Evolutionary conservation across 2,329 filamentous ascomycete species (phyloP).

Genomic region (Sclerotinia nivalis): DNA sequence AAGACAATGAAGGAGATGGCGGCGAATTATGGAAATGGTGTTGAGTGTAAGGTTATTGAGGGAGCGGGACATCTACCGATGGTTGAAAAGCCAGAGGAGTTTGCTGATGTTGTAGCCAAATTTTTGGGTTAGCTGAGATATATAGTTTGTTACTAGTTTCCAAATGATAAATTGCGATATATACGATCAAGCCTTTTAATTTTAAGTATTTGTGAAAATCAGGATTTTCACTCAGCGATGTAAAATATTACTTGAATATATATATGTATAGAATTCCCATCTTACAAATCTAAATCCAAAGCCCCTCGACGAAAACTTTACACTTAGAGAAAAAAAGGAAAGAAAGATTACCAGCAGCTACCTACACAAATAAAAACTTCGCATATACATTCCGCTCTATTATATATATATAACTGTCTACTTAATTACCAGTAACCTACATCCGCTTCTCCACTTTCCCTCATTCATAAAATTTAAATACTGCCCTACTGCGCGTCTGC

Average conservation of each 20-base stretch:
- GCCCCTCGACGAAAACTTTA: background rate
- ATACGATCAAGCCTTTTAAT: background rate
- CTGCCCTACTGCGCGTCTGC: no score
- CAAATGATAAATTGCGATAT: background rate
- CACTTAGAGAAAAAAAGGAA: no score
- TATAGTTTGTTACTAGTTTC: background rate
- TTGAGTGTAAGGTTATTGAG: conserved; percentile 64
- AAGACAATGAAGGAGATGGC: conserved; percentile 79
- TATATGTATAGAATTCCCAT: background rate
- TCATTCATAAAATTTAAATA: no score
- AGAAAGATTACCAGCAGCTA: no score
- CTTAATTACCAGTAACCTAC: background rate
- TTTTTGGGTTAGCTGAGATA: conserved; percentile 48
- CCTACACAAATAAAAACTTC: no score
- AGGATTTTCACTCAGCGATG: no score
- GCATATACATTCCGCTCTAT: background rate
- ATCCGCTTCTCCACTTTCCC: background rate
- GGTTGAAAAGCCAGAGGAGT: conserved; percentile 70
- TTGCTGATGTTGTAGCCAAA: conserved; percentile 61
- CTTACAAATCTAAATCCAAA: no score
- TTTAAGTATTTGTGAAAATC: no score
- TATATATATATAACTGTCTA: background rate
- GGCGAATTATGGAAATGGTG: conserved; percentile 55
- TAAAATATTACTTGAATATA: background rate
- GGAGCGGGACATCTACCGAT: conserved; percentile 80